phyloP scores from a whole-genome alignment of 2,329 filamentous ascomycete genomes.

The Achaetomium macrosporum region DNA sequence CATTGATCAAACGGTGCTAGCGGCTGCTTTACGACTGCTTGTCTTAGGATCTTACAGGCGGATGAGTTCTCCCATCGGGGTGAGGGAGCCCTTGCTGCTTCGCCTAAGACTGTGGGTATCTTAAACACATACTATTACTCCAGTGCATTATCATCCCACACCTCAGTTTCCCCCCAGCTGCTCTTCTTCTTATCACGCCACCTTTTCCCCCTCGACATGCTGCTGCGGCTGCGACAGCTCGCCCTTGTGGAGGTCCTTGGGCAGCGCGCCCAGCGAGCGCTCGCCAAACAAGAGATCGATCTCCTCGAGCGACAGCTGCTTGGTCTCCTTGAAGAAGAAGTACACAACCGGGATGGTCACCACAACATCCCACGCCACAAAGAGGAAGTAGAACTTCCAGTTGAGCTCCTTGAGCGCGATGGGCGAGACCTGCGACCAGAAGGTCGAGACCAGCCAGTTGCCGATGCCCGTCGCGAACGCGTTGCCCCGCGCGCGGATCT shows the following conservation, averaged over 20 bases:
- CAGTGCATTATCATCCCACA: neutral
- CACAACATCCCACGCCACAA: conserved; percentile 40
- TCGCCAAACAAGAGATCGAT: conserved; percentile 52
- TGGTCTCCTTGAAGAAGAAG: conserved; percentile 50
- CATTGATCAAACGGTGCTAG: too few relatives aligned
- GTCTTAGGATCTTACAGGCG: too few relatives aligned
- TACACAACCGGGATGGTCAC: conserved; percentile 38
- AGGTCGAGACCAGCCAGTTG: conserved; percentile 52
- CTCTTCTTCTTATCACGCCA: neutral
- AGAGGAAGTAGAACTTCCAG: conserved; percentile 52
- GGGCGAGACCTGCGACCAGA: conserved; percentile 54
- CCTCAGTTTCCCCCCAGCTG: neutral
- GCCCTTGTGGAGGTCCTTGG: conserved; percentile 10
- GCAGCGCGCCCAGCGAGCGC: conserved; percentile 10
- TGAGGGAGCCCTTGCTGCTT: too few relatives aligned
- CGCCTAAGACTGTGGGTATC: too few relatives aligned
- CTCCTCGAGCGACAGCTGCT: conserved; percentile 45
- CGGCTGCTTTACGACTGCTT: too few relatives aligned
- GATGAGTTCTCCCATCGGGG: too few relatives aligned
- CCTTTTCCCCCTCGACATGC: neutral
- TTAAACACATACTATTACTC: too few relatives aligned
- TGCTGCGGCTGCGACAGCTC: conserved; percentile 1
- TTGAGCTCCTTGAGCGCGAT: conserved; percentile 41
- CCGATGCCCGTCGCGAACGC: conserved; percentile 53
- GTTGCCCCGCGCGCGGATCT: conserved; percentile 54